A percentile compares a stretch with the other conserved stretches of the same genome.
Evolutionary conservation across 208 protist species (phyloP).

Genomic region (Sergeia podlipaevii): DNA sequence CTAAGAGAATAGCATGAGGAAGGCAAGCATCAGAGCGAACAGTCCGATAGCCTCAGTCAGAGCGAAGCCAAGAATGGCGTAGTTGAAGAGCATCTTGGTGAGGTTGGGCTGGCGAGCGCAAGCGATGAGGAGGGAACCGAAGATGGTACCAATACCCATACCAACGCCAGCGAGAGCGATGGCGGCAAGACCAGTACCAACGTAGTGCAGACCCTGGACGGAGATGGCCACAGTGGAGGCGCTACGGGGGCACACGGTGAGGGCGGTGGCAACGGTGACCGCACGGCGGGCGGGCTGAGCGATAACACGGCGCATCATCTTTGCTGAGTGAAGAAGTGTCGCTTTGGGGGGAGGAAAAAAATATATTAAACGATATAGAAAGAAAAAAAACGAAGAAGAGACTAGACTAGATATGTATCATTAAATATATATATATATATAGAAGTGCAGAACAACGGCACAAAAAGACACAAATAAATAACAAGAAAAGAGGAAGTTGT

Average conservation of each 20-base stretch:
- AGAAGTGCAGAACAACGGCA: not conserved
- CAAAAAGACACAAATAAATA: not conserved
- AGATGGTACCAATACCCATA: slow-evolving; percentile 72
- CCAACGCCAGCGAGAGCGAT: slow-evolving; percentile 73
- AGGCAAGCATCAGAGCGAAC: slow-evolving; percentile 73
- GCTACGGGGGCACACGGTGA: slow-evolving; percentile 25
- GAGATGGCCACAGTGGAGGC: slow-evolving; percentile 64
- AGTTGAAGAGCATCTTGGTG: slow-evolving; percentile 75
- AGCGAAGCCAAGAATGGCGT: slow-evolving; percentile 79
- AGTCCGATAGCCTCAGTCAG: slow-evolving; percentile 79
- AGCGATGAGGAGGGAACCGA: slow-evolving; percentile 56
- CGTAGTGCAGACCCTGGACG: slow-evolving; percentile 68
- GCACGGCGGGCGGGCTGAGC: slow-evolving; percentile 39
- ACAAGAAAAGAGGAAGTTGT: slow-evolving; percentile 6
- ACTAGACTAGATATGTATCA: slow-evolving; percentile 5
- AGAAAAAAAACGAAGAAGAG: not conserved
- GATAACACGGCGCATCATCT: slow-evolving; percentile 78
- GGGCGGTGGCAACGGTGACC: slow-evolving; percentile 13
- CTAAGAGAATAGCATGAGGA: slow-evolving; percentile 83
- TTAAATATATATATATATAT: not conserved
- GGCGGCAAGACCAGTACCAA: slow-evolving; percentile 64
- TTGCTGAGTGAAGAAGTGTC: slow-evolving; percentile 7
- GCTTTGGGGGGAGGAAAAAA: slow-evolving; percentile 1
- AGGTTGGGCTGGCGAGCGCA: slow-evolving; percentile 77
- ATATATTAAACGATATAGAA: not conserved